Base-by-base conservation (phyloP, 1,139 yeast genomes). In the Candida anutae region DNA sequence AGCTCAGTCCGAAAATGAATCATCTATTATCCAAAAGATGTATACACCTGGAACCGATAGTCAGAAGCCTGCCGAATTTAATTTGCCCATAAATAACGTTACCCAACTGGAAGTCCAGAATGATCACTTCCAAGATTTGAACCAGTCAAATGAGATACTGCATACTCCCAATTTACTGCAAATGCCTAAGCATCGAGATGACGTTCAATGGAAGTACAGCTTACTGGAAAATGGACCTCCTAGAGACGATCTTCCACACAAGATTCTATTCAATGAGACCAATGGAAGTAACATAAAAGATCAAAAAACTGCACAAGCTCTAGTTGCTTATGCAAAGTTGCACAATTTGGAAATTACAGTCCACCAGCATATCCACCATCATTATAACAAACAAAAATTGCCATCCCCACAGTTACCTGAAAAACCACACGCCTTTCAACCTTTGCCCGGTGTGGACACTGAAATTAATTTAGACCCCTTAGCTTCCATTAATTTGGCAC, bases 291-390 rank as follows among this genome's bases (percentile, higher is more conserved):
- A 51, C 5, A 76, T 79, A 3, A 53, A 58, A 21, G 59, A 62
- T 24, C 69, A 72, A 34, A 74, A 68, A 20, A 43, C 71, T 13
- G 87, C 73, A 0, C 74, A 73, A 28, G 61, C 66, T 34, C 51
- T 81, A 6, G 62, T 80, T 8, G 69, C 72, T 20, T 67, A 77
- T 31, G 94, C 94, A 1, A 73, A 73, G 32, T 56, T 59, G 24
- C 61, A 73, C 39, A 69, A 74, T 17, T 63, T 82, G 32, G 69
- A 74, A 31, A 66, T 85, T 8, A 76, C 85, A 4, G 73, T 85
- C 12, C 94, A 84, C 53, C 95, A 85, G 48, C 95, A 85, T 52
- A 77, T 83, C 28, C 85, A 81, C 45, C 83, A 79, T 46, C 81
- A 74, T 46, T 74, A 74, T 45, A 53, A 66, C 2, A 63, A 71